Conservation (phyloP, 768 basidiomycete species). For the Psilocybe azurescens region DNA sequence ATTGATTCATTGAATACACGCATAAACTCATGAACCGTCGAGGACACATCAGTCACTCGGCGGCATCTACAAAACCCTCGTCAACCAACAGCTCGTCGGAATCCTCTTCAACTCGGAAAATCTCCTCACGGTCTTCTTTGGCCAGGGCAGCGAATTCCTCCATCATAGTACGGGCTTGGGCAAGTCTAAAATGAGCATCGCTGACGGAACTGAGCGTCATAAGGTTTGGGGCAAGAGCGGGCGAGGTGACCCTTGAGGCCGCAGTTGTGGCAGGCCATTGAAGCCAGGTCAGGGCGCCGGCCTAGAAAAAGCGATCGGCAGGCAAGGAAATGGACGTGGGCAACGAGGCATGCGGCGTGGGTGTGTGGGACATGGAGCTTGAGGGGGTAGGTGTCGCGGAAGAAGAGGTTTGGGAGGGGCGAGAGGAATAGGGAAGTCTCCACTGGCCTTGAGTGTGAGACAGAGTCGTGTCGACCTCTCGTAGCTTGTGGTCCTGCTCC, state of each 20-base stretch:
- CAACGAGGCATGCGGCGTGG: too few species aligned
- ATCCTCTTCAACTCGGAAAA: background rate
- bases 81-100: background rate
- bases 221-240: too few species aligned
- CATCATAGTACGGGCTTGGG: background rate
- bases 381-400: too few species aligned
- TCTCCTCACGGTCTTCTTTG: background rate
- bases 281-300: background rate
- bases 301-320: too few species aligned
- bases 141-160: background rate
- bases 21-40: background rate
- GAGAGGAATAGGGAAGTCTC: too few species aligned
- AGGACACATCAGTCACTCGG: conserved; percentile 13
- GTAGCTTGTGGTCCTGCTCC: too few species aligned
- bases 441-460: too few species aligned
- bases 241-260: background rate
- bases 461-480: too few species aligned
- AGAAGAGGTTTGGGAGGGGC: too few species aligned
- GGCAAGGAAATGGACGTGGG: too few species aligned
- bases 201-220: too few species aligned
- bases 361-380: too few species aligned
- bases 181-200: background rate
- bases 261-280: background rate
- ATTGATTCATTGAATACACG: background rate
- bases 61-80: conserved; percentile 13